A percentile compares a stretch with the other conserved stretches of the same genome.
Conservation (phyloP, 2,329 filamentous ascomycete species). For the Colletotrichum ledebouriae region DNA sequence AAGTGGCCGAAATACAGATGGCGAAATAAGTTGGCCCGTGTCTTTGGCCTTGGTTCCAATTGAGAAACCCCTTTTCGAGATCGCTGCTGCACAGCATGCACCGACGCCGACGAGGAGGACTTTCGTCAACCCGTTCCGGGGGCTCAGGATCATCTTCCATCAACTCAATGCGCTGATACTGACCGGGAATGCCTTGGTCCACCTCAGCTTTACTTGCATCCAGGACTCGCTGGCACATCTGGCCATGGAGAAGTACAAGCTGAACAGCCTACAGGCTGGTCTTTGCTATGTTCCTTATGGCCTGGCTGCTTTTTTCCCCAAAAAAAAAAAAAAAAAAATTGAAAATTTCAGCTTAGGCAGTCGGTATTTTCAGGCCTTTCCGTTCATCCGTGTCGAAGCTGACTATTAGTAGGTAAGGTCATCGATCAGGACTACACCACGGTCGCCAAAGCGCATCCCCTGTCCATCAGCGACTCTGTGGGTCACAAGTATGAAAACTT, state of each 20-base stretch:
- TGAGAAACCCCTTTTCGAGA: not conserved
- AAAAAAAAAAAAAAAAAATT: no score
- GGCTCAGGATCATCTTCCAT: conserved; percentile 4
- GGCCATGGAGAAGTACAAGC: conserved; percentile 9
- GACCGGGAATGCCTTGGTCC: conserved; percentile 6
- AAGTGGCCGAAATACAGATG: not conserved
- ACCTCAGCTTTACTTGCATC: conserved; percentile 19
- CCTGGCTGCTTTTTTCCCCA: not conserved
- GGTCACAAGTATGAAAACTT: conserved; percentile 8
- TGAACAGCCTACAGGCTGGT: conserved; percentile 13
- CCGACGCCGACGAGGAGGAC: no score
- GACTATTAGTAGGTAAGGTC: conserved; percentile 11
- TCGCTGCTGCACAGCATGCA: no score
- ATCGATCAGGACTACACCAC: conserved; percentile 19
- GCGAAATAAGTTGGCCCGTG: conserved; percentile 3
- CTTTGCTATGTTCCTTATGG: conserved; percentile 24
- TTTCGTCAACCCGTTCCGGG: conserved; percentile 3
- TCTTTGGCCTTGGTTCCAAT: conserved; percentile 4
- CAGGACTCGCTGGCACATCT: conserved; percentile 22
- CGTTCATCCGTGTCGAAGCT: not conserved
- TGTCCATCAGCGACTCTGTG: conserved; percentile 7
- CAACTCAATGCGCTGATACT: conserved; percentile 15
- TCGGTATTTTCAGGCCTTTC: not conserved
- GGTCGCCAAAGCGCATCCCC: not conserved
- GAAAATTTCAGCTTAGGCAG: conserved; percentile 7